Evolutionary conservation across 805 yeast genomes (phyloP), one percentile per base, ranked within the genome.

Genomic region (Ogataea wickerhamii): DNA sequence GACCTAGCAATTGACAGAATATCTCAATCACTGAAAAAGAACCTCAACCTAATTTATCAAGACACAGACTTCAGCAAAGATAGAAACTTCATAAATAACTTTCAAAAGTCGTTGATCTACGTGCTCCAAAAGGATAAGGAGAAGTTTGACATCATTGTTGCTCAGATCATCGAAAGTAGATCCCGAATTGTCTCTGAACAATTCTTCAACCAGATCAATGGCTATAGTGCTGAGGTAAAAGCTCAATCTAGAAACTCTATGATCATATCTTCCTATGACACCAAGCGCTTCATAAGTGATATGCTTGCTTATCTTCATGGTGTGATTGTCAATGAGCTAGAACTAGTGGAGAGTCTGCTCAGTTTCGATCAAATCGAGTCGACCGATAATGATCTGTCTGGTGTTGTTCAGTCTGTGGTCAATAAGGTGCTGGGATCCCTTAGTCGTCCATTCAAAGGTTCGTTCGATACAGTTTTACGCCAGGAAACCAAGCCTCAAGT

Each of bases 301-400:
- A 71, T 93, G 22, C 64, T 93, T 26, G 98, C 98, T 0, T 85
- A 84, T 66, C 72, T 88, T 2, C 97, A 93, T 56, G 76, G 89
- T 2, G 72, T 86, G 4, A 80, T 88, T 21, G 95, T 88, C 4
- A 86, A 87, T 61, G 98, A 93, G 59, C 72, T 79, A 28, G 98
- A 93, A 54, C 70, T 82, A 21, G 71, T 91, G 4, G 70, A 71
- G 6, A 70, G 79, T 14, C 61, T 91, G 35, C 80, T 91, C 38
- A 71, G 71, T 32, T 54, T 61, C 28, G 63, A 60, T 22, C 60
- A 52, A 34, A 44, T 42, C 18, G 52, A 51, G 17, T 28, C 47
- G 2, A 40, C 49, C 8, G 46, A 52, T 18, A 37, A 47, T 8
- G 55, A 52, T 24, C 38, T 53, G 14, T 42, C 49, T 10, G 41